Evolutionary conservation across 2,329 filamentous ascomycete species (phyloP).

Genomic region (Epichloe amarillans): DNA sequence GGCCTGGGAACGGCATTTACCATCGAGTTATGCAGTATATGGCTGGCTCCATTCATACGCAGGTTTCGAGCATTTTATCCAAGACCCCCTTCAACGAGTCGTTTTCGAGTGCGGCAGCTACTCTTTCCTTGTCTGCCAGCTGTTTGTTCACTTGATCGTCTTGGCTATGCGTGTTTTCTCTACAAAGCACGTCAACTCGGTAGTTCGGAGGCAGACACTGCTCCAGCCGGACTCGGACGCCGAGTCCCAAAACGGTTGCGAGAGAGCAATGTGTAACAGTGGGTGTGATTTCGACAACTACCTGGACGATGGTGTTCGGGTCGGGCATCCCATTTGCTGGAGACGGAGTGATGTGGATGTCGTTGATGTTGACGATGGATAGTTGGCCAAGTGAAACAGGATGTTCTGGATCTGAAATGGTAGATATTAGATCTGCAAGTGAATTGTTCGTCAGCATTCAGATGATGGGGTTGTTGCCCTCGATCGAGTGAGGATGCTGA

Average conservation of each 20-base stretch:
- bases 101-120: constrained; percentile 90
- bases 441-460: not conserved
- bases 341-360: constrained; percentile 61
- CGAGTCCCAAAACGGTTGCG: constrained; percentile 89
- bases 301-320: constrained; percentile 49
- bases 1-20: not conserved
- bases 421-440: constrained; percentile 69
- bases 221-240: constrained; percentile 81
- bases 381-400: constrained; percentile 86
- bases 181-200: constrained; percentile 83
- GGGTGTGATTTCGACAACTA: constrained; percentile 82
- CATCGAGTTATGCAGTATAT: not conserved
- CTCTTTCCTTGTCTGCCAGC: constrained; percentile 87
- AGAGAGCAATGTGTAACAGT: constrained; percentile 96
- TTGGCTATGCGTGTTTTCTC: constrained; percentile 89
- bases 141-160: constrained; percentile 97
- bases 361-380: constrained; percentile 88
- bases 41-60: constrained; percentile 33
- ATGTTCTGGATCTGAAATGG: constrained; percentile 93
- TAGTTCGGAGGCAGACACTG: constrained; percentile 85
- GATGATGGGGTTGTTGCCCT: no score
- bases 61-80: constrained; percentile 86
- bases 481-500: not conserved
- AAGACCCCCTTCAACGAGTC: constrained; percentile 77
- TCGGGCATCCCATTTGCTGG: constrained; percentile 25